Conservation (phyloP, 2,329 filamentous ascomycete species). For the Diaporthe citriasiana region DNA sequence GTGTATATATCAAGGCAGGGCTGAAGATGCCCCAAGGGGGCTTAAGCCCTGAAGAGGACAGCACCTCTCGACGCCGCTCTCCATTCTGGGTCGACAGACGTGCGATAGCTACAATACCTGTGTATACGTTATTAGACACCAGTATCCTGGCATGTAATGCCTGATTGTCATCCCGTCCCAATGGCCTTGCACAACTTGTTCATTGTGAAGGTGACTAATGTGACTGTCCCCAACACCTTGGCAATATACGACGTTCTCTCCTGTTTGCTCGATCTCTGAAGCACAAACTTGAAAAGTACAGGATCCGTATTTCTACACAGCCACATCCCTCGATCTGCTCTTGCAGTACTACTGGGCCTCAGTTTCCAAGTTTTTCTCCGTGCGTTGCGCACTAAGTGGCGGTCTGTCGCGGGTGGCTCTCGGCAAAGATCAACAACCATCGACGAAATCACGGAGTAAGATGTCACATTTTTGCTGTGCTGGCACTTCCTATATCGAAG, state of each 20-base stretch:
- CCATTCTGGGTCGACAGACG: not conserved
- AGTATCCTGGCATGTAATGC: not conserved
- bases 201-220: not conserved
- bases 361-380: not conserved
- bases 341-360: not conserved
- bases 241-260: too few species aligned
- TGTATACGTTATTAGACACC: slow-evolving; percentile 25
- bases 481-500: not conserved
- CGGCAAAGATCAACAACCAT: too few species aligned
- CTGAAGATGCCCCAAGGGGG: not conserved
- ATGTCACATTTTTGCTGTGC: not conserved
- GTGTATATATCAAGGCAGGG: not conserved
- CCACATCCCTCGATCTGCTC: not conserved
- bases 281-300: not conserved
- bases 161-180: not conserved
- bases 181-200: not conserved
- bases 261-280: not conserved
- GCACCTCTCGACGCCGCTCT: not conserved
- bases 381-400: not conserved
- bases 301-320: not conserved
- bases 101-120: not conserved
- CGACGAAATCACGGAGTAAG: not conserved
- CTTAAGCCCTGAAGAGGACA: not conserved
- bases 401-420: not conserved
- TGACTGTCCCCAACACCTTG: not conserved